phyloP scores from a whole-genome alignment of 148 eudicot species.

The Vaccinium darrowii region DNA sequence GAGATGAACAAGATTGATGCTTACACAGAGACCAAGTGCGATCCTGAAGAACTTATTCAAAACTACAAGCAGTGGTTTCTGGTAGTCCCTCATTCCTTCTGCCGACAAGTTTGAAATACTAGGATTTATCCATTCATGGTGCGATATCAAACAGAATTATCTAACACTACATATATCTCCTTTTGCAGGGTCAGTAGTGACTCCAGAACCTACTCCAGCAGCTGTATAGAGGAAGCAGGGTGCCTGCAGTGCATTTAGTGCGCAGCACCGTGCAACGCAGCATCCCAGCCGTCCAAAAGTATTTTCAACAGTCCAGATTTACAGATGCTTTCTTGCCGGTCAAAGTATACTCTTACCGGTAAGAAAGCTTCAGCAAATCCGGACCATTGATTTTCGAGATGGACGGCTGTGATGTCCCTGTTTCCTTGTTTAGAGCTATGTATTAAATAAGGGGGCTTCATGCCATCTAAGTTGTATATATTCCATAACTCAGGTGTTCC shows the following conservation, averaged over 20 bases:
- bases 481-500: neutral
- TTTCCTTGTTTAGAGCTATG: neutral
- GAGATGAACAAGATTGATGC: conserved; percentile 68
- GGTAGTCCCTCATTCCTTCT: neutral
- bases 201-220: neutral
- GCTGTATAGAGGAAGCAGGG: neutral
- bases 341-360: too few relatives aligned
- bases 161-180: neutral
- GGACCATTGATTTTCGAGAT: too few relatives aligned
- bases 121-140: neutral
- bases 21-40: conserved; percentile 30
- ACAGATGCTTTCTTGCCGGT: too few relatives aligned
- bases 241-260: too few relatives aligned
- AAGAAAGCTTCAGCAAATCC: too few relatives aligned
- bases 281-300: too few relatives aligned
- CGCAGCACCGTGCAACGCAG: too few relatives aligned
- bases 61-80: conserved; percentile 8
- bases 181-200: conserved; percentile 5
- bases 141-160: neutral
- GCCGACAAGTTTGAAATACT: neutral
- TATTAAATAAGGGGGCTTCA: conserved; percentile 10
- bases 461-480: neutral
- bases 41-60: conserved; percentile 11
- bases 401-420: too few relatives aligned
- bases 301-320: too few relatives aligned